Evolutionary conservation across 2,329 filamentous ascomycete species (phyloP), one percentile per base, ranked within the genome.

Genomic region (Magnaporthiopsis rhizophila): DNA sequence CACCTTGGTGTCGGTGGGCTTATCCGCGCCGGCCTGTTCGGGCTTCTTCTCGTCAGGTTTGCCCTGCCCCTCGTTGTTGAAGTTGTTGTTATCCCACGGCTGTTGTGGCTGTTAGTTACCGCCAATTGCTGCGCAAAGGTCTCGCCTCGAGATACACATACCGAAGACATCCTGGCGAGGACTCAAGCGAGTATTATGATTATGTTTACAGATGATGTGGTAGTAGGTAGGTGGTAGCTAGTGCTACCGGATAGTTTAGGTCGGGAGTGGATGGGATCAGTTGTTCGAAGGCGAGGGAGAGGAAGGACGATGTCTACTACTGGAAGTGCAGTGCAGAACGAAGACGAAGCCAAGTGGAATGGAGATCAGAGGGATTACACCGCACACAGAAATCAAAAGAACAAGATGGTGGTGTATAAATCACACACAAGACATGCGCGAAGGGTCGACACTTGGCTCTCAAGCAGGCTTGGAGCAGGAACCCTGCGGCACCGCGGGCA

Each of bases 51-150:
- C 50, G 24, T 64, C 64, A 26, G 57, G 50, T 64, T 64, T 64
- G 65, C 65, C 61, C 64, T 65, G 59, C 58, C 69, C 59, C 62
- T 67, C 57, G 30, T 30, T 30, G 66, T 64, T 56, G 15, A 30
- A 38, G 26, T 62, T 57, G 13, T 45, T 63, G 56, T 63, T 34
- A n/a, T 56, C 28, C 32, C 58, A 30, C 24, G 28, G 58, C 58
- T 60, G 58, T 32, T n/a, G 28, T 24, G 21, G 15, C 21, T n/a
- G 32, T 60, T 60, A 60, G 32, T 36, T 13, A 21, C 58, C 38
- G 21, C 9, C 5, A 3, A 12, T 8, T 18, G 13, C 58, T 24
- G 28, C 15, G 26, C 30, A 24, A 7, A 11, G 28, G 13, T 30
- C 26, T 32, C 18, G 32, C 30, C 58, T 60, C 28, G 24, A 9